Evolutionary conservation across 2,329 filamentous ascomycete species (phyloP), one percentile per base, ranked within the genome.

Genomic region (Aureobasidium sp.): DNA sequence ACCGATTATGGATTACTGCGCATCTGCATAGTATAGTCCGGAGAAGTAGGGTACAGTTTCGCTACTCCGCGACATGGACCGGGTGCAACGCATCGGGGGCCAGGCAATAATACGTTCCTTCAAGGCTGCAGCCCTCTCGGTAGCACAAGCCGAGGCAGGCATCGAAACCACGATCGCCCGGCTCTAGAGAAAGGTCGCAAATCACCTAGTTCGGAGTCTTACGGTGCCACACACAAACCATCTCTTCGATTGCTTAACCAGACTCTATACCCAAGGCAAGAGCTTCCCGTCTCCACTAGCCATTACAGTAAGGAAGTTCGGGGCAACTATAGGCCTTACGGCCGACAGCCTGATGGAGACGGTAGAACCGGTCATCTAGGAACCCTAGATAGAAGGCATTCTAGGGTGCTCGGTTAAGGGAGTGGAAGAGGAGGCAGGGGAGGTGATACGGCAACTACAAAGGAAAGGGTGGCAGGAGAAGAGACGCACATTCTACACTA

Each of bases 271-370:
- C 24, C n/a, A 42, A 21, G 40, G 24, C 6, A 42, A 42, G 25
- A 30, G 24, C 6, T 42, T 27, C 6, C 25, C 40, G 24, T 42
- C 40, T 10, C 40, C n/a, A 21, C 40, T 29, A 27, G 40, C 24
- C 6, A 27, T 29, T 17, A 42, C 25, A 1, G 40, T 6, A 3
- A 4, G n/a, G 40, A 42, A 29, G 22, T 42, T 42, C n/a, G n/a
- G 24, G 3, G n/a, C n/a, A n/a, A 19, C 4, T 17, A 30, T 42
- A 27, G 40, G 25, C 11, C 3, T 40, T 3, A 40, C 38, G 19
- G 38, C 38, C 21, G 21, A 40, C 6, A 40, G 38, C 38, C 41
- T 44, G 8, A 44, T 44, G n/a, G 41, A 44, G 14, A 44, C 41
- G 2, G 41, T 44, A 12, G 41, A 44, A 12, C 41, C 25, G 2